Conservation (phyloP, 2,329 filamentous ascomycete genomes). For the Fusarium decemcellulare region DNA sequence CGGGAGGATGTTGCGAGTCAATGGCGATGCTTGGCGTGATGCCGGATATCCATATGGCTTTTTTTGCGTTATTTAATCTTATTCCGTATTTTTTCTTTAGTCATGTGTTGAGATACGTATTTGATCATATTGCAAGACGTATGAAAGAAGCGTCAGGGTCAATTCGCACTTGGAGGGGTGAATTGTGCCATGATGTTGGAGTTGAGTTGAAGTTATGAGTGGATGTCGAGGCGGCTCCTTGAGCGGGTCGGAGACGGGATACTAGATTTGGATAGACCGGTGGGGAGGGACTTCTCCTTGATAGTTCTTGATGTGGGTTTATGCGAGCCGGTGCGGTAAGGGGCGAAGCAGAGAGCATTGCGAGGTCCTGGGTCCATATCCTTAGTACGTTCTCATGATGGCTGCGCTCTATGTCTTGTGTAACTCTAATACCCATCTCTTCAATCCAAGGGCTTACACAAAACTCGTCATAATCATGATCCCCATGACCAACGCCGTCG, state of each 20-base stretch:
- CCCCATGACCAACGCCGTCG: slow-evolving; percentile 8
- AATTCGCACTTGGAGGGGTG: neutral
- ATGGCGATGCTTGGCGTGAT: slow-evolving; percentile 28
- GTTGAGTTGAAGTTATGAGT: neutral
- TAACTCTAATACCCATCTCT: too few species aligned
- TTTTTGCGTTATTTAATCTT: slow-evolving; percentile 25
- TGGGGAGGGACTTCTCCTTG: neutral
- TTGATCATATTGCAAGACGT: too few species aligned
- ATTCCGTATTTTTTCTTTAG: slow-evolving; percentile 4
- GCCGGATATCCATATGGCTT: slow-evolving; percentile 24
- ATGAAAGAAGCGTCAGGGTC: too few species aligned
- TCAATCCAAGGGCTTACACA: neutral
- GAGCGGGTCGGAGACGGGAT: slow-evolving; percentile 2
- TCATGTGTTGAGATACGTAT: neutral
- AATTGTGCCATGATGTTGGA: too few species aligned
- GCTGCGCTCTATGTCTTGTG: neutral
- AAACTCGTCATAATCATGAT: neutral
- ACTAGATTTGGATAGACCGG: slow-evolving; percentile 5
- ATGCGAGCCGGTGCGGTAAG: neutral
- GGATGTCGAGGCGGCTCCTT: slow-evolving; percentile 2
- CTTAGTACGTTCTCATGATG: neutral
- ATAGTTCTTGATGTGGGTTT: neutral
- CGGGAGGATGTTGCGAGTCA: slow-evolving; percentile 2
- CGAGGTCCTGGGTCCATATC: neutral
- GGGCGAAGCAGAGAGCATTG: neutral